Evolutionary conservation across 2,329 filamentous ascomycete genomes (phyloP).

Genomic region (Paraphaeosphaeria sporulosa): DNA sequence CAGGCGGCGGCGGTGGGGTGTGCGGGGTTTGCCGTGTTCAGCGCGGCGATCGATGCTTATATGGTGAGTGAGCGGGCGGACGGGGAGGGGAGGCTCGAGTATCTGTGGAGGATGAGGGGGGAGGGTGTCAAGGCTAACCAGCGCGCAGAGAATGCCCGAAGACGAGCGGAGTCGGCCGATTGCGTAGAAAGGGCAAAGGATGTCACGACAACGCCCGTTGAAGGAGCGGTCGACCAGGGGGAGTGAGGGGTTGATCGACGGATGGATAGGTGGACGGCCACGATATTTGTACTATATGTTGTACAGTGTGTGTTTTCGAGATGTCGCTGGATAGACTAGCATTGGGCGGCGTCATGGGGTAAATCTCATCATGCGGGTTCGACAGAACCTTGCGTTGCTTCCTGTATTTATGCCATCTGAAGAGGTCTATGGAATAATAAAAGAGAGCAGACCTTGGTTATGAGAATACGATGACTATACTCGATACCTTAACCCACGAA

Average conservation of each 20-base stretch:
- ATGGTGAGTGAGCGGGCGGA: constrained; percentile 59
- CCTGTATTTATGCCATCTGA: too few relatives aligned
- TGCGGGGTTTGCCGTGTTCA: constrained; percentile 92
- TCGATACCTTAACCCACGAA: too few relatives aligned
- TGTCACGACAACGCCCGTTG: background rate
- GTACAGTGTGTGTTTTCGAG: background rate
- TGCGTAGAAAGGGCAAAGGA: constrained; percentile 30
- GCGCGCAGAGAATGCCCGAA: constrained; percentile 45
- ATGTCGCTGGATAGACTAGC: constrained; percentile 1
- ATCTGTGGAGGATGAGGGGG: background rate
- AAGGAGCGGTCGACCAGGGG: too few relatives aligned
- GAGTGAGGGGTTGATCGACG: background rate
- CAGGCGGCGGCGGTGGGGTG: constrained; percentile 89
- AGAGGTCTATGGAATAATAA: too few relatives aligned
- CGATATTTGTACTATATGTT: constrained; percentile 10
- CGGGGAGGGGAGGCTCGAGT: background rate
- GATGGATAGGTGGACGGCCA: background rate
- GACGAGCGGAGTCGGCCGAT: constrained; percentile 51
- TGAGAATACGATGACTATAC: too few relatives aligned
- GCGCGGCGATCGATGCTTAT: constrained; percentile 88
- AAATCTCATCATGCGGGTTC: constrained; percentile 1
- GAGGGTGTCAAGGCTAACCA: constrained; percentile 6
- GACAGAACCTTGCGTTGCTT: too few relatives aligned
- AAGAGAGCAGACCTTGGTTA: too few relatives aligned
- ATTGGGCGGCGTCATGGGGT: constrained; percentile 11